Base-by-base conservation (phyloP, 2,329 filamentous ascomycete genomes). In the Cladobotryum mycophilum region DNA sequence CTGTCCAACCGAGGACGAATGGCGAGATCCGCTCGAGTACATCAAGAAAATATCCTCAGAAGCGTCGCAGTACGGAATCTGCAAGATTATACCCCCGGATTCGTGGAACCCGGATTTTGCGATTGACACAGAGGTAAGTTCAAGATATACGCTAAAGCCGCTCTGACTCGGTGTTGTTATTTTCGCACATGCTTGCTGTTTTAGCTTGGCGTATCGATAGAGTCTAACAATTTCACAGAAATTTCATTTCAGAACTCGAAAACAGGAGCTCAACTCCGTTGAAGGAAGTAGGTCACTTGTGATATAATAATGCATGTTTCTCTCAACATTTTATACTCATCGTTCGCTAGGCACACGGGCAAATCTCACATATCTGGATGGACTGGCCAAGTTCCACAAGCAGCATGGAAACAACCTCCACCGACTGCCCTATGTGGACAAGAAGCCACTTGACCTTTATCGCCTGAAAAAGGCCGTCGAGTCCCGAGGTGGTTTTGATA, bases 391-490 rank as follows among this genome's bases (percentile, higher is more conserved):
- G 70, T 99, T 93, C 67, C 93, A 99, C 76, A 96, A 93, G 63
- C 92, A 97, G 65, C 88, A 95, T 67, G 93, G 93, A 49, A 95
- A 86, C 56, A 96, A 93, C 61, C 80, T 97, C 49, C 96, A 93
- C 62, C 87, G 93, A 45, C 86, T 96, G 57, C 93, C 93, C 0
- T 96, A 91, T 64, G 93, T 99, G 53, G 93, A 99, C 71, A 99
- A 99, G 72, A 90, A 95, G 52, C 93, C 93, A 0, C 79, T 99
- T 46, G 93, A 99, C 64, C 76, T 99, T 14, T 99, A 95, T 71
- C 89, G 92, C 61, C 75, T 99, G 53, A 97, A 97, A 69, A 97
- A 97, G 66, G 92, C 92, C 1, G 93, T 99, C 35, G 93, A 97
- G 65, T 86, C 89, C 30, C 84, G 93, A 55, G 93, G 93, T 43